phyloP scores from a whole-genome alignment of 2,329 filamentous ascomycete genomes.

The Trichoderma cornu-damae region DNA sequence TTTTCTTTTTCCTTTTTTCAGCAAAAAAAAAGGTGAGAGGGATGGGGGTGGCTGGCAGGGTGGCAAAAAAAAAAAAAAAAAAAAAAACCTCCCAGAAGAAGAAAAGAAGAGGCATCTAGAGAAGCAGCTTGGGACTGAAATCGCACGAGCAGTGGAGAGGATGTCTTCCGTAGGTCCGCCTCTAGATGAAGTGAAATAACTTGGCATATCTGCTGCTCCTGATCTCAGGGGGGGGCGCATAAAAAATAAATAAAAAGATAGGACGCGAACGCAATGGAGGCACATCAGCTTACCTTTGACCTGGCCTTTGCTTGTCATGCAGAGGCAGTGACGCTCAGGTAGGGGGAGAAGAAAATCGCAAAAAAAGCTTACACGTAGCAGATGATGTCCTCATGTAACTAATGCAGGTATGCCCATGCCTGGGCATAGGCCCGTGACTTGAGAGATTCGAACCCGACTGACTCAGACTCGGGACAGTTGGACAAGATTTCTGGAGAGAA shows the following conservation, averaged over 20 bases:
- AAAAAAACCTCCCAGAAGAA: not conserved
- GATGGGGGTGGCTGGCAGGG: no score
- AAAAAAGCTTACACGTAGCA: slow-evolving; percentile 12
- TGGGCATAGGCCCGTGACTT: slow-evolving; percentile 5
- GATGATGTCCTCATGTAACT: slow-evolving; percentile 16
- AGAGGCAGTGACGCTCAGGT: not conserved
- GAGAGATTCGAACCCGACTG: not conserved
- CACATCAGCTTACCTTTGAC: not conserved
- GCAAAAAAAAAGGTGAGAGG: not conserved
- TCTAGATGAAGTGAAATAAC: slow-evolving; percentile 6
- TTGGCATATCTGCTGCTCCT: not conserved
- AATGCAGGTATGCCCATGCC: slow-evolving; percentile 17
- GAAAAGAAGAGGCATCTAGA: not conserved
- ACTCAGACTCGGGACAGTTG: not conserved
- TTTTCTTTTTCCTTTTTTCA: not conserved
- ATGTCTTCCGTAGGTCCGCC: not conserved
- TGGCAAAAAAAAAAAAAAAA: not conserved
- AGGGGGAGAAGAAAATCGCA: not conserved
- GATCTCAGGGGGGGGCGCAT: not conserved
- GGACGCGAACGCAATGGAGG: not conserved
- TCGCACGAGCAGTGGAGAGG: not conserved
- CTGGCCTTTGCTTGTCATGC: not conserved
- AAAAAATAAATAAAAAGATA: not conserved
- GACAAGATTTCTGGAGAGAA: not conserved
- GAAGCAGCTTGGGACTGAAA: not conserved